phyloP scores from a whole-genome alignment of 805 yeast genomes.

The Cyberlindnera bimundalis region DNA sequence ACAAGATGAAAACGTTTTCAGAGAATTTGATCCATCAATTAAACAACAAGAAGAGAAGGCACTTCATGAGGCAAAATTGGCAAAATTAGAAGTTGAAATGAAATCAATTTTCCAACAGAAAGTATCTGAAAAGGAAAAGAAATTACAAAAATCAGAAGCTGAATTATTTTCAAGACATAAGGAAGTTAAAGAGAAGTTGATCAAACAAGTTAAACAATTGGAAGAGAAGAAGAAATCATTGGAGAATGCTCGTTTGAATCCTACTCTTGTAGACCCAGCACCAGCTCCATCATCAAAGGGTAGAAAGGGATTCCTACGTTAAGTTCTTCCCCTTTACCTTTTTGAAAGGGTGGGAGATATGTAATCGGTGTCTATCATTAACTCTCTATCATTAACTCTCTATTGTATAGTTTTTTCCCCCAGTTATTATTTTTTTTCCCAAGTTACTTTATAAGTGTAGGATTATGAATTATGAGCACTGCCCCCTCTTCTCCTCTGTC shows the following conservation, averaged over 20 bases:
- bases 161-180: conserved; percentile 93
- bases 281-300: conserved; percentile 49
- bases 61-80: conserved; percentile 88
- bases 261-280: conserved; percentile 29
- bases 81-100: conserved; percentile 95
- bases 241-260: conserved; percentile 56
- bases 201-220: conserved; percentile 81
- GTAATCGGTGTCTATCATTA: no score
- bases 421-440: no score
- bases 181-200: conserved; percentile 93
- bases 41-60: conserved; percentile 93
- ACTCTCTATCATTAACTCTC: no score
- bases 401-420: no score
- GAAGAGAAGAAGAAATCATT: conserved; percentile 88
- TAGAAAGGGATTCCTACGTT: conserved; percentile 81
- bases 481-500: no score
- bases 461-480: no score
- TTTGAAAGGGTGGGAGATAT: neutral
- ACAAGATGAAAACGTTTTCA: conserved; percentile 91
- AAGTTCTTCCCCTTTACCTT: neutral
- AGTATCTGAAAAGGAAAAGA: conserved; percentile 95
- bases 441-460: no score
- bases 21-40: conserved; percentile 88
- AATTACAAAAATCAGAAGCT: conserved; percentile 93
- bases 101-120: conserved; percentile 94